These are phyloP conservation scores for Actinomortierella wolfii DNA, from an alignment of 371 early-diverging fungal genomes.

Conservation along the genomic window DNA sequence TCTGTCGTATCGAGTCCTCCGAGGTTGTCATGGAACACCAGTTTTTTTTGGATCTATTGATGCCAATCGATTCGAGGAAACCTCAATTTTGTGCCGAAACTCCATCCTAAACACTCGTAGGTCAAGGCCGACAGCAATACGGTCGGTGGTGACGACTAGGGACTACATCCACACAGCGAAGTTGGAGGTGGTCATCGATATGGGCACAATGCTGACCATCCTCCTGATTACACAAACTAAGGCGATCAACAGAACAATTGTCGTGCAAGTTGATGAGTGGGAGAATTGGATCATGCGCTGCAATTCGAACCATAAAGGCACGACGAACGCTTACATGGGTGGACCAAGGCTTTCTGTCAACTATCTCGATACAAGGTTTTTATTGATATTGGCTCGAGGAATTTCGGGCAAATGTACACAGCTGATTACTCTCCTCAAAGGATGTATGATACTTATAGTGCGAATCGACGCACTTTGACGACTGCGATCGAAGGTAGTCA, in stretches of 20 bases:
- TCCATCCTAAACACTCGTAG: constrained; percentile 27
- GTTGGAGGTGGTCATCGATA: constrained; percentile 33
- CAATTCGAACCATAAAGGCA: constrained; percentile 17
- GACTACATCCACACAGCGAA: constrained; percentile 15
- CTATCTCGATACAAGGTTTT: too few relatives aligned
- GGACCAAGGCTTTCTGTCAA: constrained; percentile 20
- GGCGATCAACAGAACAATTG: constrained; percentile 30
- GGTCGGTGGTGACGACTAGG: constrained; percentile 1
- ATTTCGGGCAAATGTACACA: too few relatives aligned
- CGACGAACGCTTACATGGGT: constrained; percentile 31
- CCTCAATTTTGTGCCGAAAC: constrained; percentile 48
- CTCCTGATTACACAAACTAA: constrained; percentile 24
- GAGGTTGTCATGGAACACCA: constrained; percentile 47
- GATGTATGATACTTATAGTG: too few relatives aligned
- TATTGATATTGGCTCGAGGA: too few relatives aligned
- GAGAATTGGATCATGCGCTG: constrained; percentile 37
- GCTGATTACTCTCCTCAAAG: too few relatives aligned
- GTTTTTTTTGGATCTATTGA: constrained; percentile 40
- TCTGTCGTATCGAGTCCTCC: constrained; percentile 50
- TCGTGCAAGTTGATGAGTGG: constrained; percentile 25
- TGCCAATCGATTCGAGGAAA: constrained; percentile 40
- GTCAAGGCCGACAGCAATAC: constrained; percentile 16
- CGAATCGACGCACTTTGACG: too few relatives aligned
- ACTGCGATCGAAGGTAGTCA: too few relatives aligned
- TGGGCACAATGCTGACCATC: constrained; percentile 30